These are phyloP conservation scores for Cylindrotheca fusiformis DNA, from an alignment of 108 stramenopile genomes.

Conservation along the genomic window DNA sequence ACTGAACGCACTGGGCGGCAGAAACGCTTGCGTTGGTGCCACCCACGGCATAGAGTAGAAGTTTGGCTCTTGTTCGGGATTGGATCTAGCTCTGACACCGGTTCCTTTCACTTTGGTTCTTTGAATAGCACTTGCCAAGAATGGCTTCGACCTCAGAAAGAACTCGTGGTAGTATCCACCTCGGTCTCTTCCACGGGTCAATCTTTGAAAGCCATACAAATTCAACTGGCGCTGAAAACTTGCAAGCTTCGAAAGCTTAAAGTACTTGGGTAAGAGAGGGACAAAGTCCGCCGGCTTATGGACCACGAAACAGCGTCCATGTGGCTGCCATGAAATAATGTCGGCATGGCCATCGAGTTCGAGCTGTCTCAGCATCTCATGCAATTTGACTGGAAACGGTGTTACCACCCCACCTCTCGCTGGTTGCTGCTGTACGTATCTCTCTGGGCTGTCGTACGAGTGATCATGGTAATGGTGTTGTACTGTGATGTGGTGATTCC, in stretches of 20 bases:
- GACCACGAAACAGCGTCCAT: slow-evolving; percentile 87
- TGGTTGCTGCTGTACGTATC: slow-evolving; percentile 12
- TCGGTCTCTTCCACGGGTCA: slow-evolving; percentile 68
- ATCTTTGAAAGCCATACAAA: slow-evolving; percentile 86
- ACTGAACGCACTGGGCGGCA: neutral
- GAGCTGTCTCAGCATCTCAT: slow-evolving; percentile 51
- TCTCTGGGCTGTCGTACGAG: slow-evolving; percentile 39
- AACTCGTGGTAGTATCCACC: slow-evolving; percentile 76
- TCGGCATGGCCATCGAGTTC: slow-evolving; percentile 45
- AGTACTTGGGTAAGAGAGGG: slow-evolving; percentile 86
- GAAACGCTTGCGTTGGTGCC: slow-evolving; percentile 2
- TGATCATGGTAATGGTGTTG: slow-evolving; percentile 80
- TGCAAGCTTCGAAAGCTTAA: slow-evolving; percentile 86
- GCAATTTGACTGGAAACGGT: slow-evolving; percentile 74
- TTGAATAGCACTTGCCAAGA: slow-evolving; percentile 61
- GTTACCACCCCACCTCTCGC: slow-evolving; percentile 55
- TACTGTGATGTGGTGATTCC: slow-evolving; percentile 22
- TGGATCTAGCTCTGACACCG: slow-evolving; percentile 62
- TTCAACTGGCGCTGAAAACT: slow-evolving; percentile 93
- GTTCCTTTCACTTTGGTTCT: slow-evolving; percentile 83
- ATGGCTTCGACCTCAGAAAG: slow-evolving; percentile 63
- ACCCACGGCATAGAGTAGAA: slow-evolving; percentile 74
- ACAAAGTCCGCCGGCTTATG: slow-evolving; percentile 83
- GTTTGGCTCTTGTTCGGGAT: slow-evolving; percentile 82
- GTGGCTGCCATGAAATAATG: slow-evolving; percentile 82